Base-by-base conservation (phyloP, 345 rosid species). In the Trapa incisa region DNA sequence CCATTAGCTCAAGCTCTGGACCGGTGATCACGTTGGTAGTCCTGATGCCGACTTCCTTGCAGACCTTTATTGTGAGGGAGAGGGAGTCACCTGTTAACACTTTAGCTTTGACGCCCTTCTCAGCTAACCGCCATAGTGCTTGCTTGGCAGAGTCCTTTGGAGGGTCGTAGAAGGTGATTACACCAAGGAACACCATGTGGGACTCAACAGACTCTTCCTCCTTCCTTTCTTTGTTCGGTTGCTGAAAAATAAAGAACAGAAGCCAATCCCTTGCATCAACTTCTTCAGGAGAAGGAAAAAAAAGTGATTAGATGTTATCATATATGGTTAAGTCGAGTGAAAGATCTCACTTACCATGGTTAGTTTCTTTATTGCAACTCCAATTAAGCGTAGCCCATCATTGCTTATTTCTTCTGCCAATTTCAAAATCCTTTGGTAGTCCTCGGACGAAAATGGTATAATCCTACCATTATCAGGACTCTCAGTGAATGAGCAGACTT, bases 91-190 rank as follows among this genome's bases (percentile, higher is more conserved):
- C 86, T 0, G 89, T 87, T 72, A 85, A 76, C 54, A 87, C 85
- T 75, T 87, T 85, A 39, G 89, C 89, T 68, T 83, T 82, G 39
- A 87, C 93, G 73, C 93, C 93, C 77, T 80, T 87, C 78, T 83
- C 84, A 4, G 88, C 89, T 47, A 87, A 68, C 73, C 78, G 74
- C 89, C 93, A 82, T 17, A 85, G 78, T 60, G 93, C 93, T 72
- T 87, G 83, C 86, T 85, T 85, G 48, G 93, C 93, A 0, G 89
- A 73, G 80, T 87, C 93, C 79, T 85, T 87, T 1, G 93, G 89
- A 2, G 89, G 89, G 72, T 87, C 93, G 32, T 74, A 87, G 80
- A 85, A 85, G 47, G 93, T 77, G 75, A 79, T 72, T 39, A 87
- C 70, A 50, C 89, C 89, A 11, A 83, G 83, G 73, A 87, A 87